Conservation (phyloP, 2,329 filamentous ascomycete species). For the Ophiostoma angusticollis region DNA sequence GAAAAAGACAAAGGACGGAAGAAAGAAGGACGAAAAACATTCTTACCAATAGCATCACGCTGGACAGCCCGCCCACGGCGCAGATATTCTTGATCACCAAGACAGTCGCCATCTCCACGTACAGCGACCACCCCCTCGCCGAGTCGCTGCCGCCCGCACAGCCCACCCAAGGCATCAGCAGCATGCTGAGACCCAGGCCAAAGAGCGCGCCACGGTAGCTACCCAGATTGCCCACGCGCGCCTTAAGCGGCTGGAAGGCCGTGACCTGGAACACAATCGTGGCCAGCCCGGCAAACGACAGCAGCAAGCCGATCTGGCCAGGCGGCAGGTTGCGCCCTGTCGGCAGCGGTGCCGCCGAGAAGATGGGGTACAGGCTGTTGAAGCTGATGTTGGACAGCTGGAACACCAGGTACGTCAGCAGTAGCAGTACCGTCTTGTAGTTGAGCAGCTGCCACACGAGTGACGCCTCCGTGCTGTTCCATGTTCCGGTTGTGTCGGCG, state of each 20-base stretch:
- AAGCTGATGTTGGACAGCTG: conserved; percentile 90
- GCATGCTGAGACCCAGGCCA: conserved; percentile 69
- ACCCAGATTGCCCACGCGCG: conserved; percentile 69
- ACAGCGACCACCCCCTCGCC: conserved; percentile 62
- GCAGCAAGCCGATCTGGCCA: conserved; percentile 68
- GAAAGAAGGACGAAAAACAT: neutral
- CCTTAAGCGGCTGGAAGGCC: conserved; percentile 66
- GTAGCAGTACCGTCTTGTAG: conserved; percentile 66
- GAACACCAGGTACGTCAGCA: conserved; percentile 82
- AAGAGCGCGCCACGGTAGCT: conserved; percentile 70
- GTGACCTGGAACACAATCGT: conserved; percentile 87
- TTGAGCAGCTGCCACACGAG: conserved; percentile 52
- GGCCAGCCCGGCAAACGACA: conserved; percentile 71
- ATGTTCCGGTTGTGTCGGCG: neutral
- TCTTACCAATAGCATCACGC: conserved; percentile 67
- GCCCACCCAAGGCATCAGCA: conserved; percentile 80
- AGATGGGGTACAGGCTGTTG: conserved; percentile 91
- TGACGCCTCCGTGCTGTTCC: conserved; percentile 21
- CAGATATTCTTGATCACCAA: conserved; percentile 83
- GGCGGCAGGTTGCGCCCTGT: conserved; percentile 65
- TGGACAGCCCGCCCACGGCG: conserved; percentile 78
- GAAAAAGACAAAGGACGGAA: neutral
- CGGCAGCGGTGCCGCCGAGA: conserved; percentile 62
- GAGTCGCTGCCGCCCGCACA: conserved; percentile 60
- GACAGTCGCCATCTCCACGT: conserved; percentile 65